Percentiles rank a stretch among this genome's conserved stretches.
Evolutionary conservation across 73 alveolate species (phyloP).

Genomic region (Stentor coeruleus): DNA sequence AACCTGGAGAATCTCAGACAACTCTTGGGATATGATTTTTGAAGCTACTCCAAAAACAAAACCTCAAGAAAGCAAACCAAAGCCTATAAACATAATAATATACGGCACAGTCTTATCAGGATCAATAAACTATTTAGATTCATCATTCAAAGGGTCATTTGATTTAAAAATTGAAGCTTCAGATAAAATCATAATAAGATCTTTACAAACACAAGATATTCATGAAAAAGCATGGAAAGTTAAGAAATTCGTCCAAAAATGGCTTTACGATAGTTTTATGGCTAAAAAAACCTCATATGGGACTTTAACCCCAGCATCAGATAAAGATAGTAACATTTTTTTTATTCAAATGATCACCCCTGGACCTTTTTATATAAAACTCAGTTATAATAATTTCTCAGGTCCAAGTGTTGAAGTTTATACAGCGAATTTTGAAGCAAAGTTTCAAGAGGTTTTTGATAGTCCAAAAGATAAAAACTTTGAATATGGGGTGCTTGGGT

Average conservation of each 20-base stretch:
- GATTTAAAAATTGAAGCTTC: background rate
- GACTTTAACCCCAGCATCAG: background rate
- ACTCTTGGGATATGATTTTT: background rate
- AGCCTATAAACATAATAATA: background rate
- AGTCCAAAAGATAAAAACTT: background rate
- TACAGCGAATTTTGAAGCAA: background rate
- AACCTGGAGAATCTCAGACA: background rate
- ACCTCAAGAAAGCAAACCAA: background rate
- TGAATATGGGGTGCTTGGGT: background rate
- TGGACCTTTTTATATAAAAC: background rate
- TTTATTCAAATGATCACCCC: background rate
- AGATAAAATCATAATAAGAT: background rate
- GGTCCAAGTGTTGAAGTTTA: background rate
- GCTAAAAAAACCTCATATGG: background rate
- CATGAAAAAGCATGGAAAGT: constrained; percentile 17
- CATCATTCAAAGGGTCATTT: background rate
- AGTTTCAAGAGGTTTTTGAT: background rate
- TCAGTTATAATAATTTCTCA: background rate
- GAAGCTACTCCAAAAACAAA: background rate
- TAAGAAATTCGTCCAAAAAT: constrained; percentile 16
- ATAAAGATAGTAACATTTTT: background rate
- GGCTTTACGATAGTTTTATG: background rate
- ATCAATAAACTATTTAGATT: background rate
- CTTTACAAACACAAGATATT: background rate
- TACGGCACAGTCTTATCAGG: background rate